Evolutionary conservation across 495 filamentous ascomycete species (phyloP).

Genomic region (Penicillium herquei): DNA sequence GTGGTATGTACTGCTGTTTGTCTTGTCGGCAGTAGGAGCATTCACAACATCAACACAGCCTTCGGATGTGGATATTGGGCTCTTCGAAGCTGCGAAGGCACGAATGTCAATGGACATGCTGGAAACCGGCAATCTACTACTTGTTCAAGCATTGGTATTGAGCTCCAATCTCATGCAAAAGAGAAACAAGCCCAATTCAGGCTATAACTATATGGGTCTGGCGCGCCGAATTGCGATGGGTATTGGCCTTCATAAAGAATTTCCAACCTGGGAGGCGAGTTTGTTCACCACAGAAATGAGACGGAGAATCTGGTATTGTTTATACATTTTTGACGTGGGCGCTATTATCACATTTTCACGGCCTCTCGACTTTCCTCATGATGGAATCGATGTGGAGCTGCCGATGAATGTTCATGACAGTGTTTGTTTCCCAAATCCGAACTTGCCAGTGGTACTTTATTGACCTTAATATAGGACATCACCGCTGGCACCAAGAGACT

Average conservation of each 20-base stretch:
- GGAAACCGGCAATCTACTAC: slow-evolving; percentile 16
- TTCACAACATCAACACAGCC: slow-evolving; percentile 12
- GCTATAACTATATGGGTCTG: slow-evolving; percentile 22
- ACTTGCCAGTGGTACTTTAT: background rate
- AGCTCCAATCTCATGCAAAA: slow-evolving; percentile 23
- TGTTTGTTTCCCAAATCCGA: background rate
- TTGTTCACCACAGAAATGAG: slow-evolving; percentile 15
- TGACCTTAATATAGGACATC: slow-evolving; percentile 7
- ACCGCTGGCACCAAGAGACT: slow-evolving; percentile 7
- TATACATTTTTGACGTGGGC: slow-evolving; percentile 22
- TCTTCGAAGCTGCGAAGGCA: slow-evolving; percentile 20
- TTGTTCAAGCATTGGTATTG: slow-evolving; percentile 18
- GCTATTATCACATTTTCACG: slow-evolving; percentile 21
- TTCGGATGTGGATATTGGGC: slow-evolving; percentile 10
- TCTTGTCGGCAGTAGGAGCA: slow-evolving; percentile 14
- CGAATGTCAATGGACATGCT: slow-evolving; percentile 20
- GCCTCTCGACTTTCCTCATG: slow-evolving; percentile 18
- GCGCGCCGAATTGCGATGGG: slow-evolving; percentile 23
- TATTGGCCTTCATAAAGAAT: slow-evolving; percentile 22
- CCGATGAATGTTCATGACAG: slow-evolving; percentile 21
- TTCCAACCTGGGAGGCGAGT: slow-evolving; percentile 7
- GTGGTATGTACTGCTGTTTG: slow-evolving; percentile 19
- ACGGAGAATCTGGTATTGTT: slow-evolving; percentile 17
- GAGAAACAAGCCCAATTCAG: slow-evolving; percentile 21
- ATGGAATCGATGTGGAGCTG: slow-evolving; percentile 16